Conservation (phyloP, 2,329 filamentous ascomycete species). For the Lasiodiplodia sp. region DNA sequence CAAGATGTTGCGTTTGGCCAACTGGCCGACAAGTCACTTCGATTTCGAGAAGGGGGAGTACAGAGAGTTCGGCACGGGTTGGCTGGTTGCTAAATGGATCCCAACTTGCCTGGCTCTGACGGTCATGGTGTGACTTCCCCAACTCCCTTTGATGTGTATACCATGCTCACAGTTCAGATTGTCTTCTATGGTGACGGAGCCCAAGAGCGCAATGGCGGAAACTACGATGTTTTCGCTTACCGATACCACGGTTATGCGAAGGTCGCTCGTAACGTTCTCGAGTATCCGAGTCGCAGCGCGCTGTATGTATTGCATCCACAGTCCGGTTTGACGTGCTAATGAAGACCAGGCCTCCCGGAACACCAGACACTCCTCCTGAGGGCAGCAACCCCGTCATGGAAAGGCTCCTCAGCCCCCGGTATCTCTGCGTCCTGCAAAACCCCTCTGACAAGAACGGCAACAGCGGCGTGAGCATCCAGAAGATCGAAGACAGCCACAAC, state of each 20-base stretch:
- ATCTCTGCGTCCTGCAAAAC: conserved; percentile 40
- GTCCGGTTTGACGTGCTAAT: too few species aligned
- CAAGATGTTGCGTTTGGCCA: conserved; percentile 39
- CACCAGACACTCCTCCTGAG: conserved; percentile 26
- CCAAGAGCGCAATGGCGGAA: conserved; percentile 35
- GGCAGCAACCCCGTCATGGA: conserved; percentile 38
- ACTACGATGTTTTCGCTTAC: conserved; percentile 41
- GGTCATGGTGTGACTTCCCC: conserved; percentile 34
- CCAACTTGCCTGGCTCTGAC: conserved; percentile 37
- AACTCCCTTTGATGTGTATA: not conserved
- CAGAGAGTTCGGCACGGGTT: conserved; percentile 31
- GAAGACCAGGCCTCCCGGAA: not conserved
- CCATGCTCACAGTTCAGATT: conserved; percentile 13
- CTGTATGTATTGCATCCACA: not conserved
- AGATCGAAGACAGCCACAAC: not conserved
- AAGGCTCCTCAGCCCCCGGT: conserved; percentile 39
- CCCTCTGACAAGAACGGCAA: not conserved
- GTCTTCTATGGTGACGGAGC: conserved; percentile 30
- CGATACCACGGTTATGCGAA: conserved; percentile 42
- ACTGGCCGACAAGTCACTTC: conserved; percentile 43
- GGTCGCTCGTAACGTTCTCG: conserved; percentile 40
- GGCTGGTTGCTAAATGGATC: conserved; percentile 41
- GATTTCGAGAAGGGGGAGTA: conserved; percentile 34
- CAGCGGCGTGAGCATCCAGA: not conserved
- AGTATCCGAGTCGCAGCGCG: conserved; percentile 27